phyloP scores from a whole-genome alignment of 495 filamentous ascomycete species.

The Ramalina peruviana region DNA sequence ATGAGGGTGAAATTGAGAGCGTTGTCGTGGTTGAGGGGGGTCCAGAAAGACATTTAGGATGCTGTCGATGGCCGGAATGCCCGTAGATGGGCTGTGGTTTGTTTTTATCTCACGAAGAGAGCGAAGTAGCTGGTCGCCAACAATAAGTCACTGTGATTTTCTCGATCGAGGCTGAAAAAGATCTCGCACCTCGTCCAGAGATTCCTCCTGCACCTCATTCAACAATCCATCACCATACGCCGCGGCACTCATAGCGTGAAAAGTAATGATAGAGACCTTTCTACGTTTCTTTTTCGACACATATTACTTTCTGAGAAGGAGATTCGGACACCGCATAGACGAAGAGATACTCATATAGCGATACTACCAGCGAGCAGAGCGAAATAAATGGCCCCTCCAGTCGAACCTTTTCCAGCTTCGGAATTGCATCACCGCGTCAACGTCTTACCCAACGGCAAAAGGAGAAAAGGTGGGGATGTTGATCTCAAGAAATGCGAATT shows the following conservation, averaged over 20 bases:
- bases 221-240: constrained; percentile 49
- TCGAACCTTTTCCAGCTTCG: constrained; percentile 39
- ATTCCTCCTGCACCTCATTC: constrained; percentile 46
- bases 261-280: no score
- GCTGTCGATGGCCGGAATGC: constrained; percentile 34
- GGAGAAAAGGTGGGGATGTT: constrained; percentile 37
- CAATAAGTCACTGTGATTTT: neutral
- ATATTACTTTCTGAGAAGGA: no score
- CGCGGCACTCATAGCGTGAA: constrained; percentile 24
- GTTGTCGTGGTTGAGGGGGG: constrained; percentile 11
- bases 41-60: constrained; percentile 31
- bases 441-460: constrained; percentile 26
- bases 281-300: no score
- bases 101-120: constrained; percentile 22
- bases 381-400: constrained; percentile 51
- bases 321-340: no score
- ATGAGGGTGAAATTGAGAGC: constrained; percentile 1
- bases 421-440: constrained; percentile 39
- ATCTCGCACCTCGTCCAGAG: constrained; percentile 47
- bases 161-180: neutral
- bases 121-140: constrained; percentile 31
- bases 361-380: neutral
- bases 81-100: constrained; percentile 16
- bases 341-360: neutral
- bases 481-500: constrained; percentile 58